A percentile compares a stretch with the other conserved stretches of the same genome.
These are phyloP conservation scores for Lodderomyces oxycetoniae DNA, from an alignment of 1,139 yeast species.

Conservation along the genomic window DNA sequence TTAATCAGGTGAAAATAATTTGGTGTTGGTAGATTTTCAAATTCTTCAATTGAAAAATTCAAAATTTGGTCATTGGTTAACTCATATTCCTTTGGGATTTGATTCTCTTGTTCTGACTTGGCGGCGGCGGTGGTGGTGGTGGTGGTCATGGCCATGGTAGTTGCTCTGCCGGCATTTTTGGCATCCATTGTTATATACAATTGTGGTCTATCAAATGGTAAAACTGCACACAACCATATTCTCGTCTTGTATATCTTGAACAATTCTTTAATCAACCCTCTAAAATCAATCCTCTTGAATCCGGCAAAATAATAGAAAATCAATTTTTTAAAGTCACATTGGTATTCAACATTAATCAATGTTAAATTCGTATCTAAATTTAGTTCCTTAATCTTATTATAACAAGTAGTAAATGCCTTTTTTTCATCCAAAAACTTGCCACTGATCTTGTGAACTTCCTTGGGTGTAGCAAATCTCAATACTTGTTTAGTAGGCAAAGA, in stretches of 20 bases:
- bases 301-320: conserved; percentile 83
- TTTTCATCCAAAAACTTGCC: conserved; percentile 45
- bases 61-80: conserved; percentile 39
- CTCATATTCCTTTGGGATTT: conserved; percentile 36
- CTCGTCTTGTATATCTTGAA: conserved; percentile 93
- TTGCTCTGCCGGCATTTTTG: conserved; percentile 4
- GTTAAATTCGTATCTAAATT: conserved; percentile 39
- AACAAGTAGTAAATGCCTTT: conserved; percentile 44
- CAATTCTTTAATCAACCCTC: conserved; percentile 86
- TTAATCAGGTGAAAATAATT: conserved; percentile 44
- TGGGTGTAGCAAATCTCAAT: conserved; percentile 45
- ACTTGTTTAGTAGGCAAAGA: conserved; percentile 49
- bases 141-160: neutral
- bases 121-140: too few relatives aligned
- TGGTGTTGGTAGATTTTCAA: conserved; percentile 31
- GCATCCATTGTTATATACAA: conserved; percentile 20
- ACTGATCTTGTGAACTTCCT: conserved; percentile 41
- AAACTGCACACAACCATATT: conserved; percentile 93
- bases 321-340: conserved; percentile 88
- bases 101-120: neutral
- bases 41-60: conserved; percentile 37
- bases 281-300: conserved; percentile 80
- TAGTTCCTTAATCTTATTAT: conserved; percentile 42
- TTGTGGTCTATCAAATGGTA: conserved; percentile 35
- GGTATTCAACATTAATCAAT: conserved; percentile 79